These are phyloP conservation scores for Aphanoascus verrucosus DNA, from an alignment of 2,329 filamentous ascomycete species.

Conservation along the genomic window DNA sequence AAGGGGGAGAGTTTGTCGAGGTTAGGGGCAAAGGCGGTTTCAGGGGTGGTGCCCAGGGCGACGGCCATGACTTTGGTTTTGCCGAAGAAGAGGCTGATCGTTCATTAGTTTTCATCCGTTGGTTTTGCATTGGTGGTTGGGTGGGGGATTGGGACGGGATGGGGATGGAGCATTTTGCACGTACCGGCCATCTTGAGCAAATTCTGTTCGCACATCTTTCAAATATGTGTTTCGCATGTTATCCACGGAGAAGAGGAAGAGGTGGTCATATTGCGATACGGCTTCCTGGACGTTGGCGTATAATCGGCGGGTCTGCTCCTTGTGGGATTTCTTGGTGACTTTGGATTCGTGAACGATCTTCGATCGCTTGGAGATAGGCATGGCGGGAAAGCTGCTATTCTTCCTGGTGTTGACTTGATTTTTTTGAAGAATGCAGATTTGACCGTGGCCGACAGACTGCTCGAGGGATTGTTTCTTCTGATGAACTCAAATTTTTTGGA, in stretches of 20 bases:
- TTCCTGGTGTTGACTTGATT: not conserved
- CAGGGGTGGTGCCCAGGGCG: constrained; percentile 68
- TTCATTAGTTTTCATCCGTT: not conserved
- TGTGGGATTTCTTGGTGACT: constrained; percentile 83
- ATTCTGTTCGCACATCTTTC: constrained; percentile 77
- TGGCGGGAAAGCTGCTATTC: constrained; percentile 29
- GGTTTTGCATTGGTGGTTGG: not conserved
- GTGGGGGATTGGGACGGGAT: not conserved
- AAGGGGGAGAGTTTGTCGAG: constrained; percentile 58
- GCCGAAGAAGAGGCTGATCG: constrained; percentile 82
- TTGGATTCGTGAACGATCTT: constrained; percentile 83
- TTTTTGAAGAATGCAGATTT: too few species aligned
- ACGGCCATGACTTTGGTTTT: constrained; percentile 99
- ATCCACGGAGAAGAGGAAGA: constrained; percentile 86
- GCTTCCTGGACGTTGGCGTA: constrained; percentile 80
- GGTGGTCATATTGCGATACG: constrained; percentile 74
- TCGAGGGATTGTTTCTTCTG: not conserved
- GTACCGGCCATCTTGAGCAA: constrained; percentile 58
- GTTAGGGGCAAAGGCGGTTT: constrained; percentile 70
- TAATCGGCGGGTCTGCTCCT: constrained; percentile 75
- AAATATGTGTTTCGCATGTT: constrained; percentile 98
- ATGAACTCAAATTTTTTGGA: constrained; percentile 16
- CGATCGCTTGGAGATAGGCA: constrained; percentile 94
- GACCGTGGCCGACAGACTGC: not conserved
- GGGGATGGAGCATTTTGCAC: constrained; percentile 35